Conservation (phyloP, 2,329 filamentous ascomycete species). For the Exophiala sideris region DNA sequence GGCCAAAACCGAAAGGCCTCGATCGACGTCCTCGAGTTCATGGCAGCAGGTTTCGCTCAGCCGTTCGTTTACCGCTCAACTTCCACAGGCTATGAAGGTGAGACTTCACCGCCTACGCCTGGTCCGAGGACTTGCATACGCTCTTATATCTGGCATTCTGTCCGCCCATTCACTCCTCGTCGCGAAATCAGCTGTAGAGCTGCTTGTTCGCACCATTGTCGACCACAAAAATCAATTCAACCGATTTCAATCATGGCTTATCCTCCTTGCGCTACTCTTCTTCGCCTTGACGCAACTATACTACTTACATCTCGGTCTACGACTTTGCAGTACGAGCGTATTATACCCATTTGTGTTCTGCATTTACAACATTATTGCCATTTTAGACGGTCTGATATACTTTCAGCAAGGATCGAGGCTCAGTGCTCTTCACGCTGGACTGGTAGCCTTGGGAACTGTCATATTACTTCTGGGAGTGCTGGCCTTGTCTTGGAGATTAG, state of each 20-base stretch:
- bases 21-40: conserved; percentile 23
- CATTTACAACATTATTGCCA: conserved; percentile 98
- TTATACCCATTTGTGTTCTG: conserved; percentile 97
- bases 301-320: conserved; percentile 89
- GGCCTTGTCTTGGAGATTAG: conserved; percentile 88
- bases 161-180: conserved; percentile 91
- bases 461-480: conserved; percentile 85
- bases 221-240: conserved; percentile 86
- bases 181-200: conserved; percentile 93
- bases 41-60: conserved; percentile 31
- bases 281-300: conserved; percentile 89
- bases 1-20: conserved; percentile 24
- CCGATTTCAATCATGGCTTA: conserved; percentile 91
- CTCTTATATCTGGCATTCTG: conserved; percentile 83
- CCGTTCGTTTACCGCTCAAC: conserved; percentile 39
- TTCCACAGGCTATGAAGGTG: conserved; percentile 36
- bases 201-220: conserved; percentile 80
- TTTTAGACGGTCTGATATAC: conserved; percentile 94
- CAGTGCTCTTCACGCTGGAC: conserved; percentile 64
- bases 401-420: conserved; percentile 85
- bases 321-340: conserved; percentile 91
- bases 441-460: conserved; percentile 78
- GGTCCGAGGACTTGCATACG: conserved; percentile 79
- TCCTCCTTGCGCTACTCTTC: conserved; percentile 74
- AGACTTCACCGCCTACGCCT: conserved; percentile 66